Base-by-base conservation (phyloP, 2,329 filamentous ascomycete species). In the Ceratocystis papillata region DNA sequence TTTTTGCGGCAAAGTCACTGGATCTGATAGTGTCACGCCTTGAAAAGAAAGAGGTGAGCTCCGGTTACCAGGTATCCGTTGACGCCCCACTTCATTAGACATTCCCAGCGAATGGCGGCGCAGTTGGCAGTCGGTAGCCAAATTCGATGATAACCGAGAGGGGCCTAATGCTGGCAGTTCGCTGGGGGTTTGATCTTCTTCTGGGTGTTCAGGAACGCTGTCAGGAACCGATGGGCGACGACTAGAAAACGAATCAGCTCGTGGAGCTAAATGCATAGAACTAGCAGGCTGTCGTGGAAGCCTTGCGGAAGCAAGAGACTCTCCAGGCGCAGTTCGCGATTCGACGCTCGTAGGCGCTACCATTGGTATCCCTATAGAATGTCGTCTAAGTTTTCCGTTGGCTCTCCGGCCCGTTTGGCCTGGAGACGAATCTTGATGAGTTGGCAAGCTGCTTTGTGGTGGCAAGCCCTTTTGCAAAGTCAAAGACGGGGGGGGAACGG, bases 221-320 rank as follows among this genome's bases (percentile, higher is more conserved):
- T 22, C 17, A 22, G 64, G 60, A 41, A 66, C 59, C 17, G 45
- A 66, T 17, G 53, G 44, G 12, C 45, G 57, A 15, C 45, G 30
- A 28, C 44, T 20, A 20, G 64, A 4, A 33, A 57, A 57, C 30
- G 53, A 57, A 57, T 57, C 53, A 17, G 25, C 17, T 17, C 12
- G 53, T 5, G 53, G 30, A 17, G 30, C 53, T 17, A 25, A 57
- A 33, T 57, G n/a, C 22, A 57, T 10, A 2, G 53, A 28, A 25
- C 28, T 17, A n/a, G 3, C 4, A 57, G 53, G 1, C 20, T 57
- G 22, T n/a, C 17, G 53, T 28, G 25, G 17, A 3, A 28, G 12
- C 30, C 10, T 33, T 57, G 53, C 8, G 3, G 20, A n/a, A n/a
- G 20, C 53, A 57, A 15, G 2, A n/a, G 22, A 8, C 30, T 17